phyloP scores from a whole-genome alignment of 192 early-diverging fungal genomes.

The Dissophora ornata region DNA sequence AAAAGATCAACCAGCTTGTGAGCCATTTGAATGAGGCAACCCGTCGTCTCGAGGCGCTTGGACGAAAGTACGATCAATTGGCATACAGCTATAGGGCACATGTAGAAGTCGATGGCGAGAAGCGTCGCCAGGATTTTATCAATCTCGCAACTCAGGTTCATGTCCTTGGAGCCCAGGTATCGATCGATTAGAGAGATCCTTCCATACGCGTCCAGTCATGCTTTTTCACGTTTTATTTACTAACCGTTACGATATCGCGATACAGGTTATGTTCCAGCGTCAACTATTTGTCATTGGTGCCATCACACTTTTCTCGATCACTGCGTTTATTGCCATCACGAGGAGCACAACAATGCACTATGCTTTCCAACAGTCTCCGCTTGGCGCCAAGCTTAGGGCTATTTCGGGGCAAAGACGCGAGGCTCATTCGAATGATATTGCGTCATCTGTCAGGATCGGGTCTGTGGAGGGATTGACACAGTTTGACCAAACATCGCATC shows the following conservation, averaged over 20 bases:
- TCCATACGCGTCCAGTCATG: not conserved
- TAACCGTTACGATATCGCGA: not conserved
- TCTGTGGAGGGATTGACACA: conserved; percentile 36
- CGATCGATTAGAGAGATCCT: too few species aligned
- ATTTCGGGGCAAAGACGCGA: conserved; percentile 29
- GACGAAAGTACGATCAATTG: conserved; percentile 61
- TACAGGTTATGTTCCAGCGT: conserved; percentile 58
- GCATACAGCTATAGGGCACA: conserved; percentile 52
- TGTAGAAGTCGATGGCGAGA: conserved; percentile 55
- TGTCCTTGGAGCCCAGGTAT: conserved; percentile 60
- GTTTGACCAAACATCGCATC: conserved; percentile 34
- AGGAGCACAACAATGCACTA: conserved; percentile 56
- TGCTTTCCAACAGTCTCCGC: conserved; percentile 42
- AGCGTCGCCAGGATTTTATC: conserved; percentile 52
- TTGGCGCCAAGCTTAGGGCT: conserved; percentile 42
- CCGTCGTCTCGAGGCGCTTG: conserved; percentile 71
- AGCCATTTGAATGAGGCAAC: conserved; percentile 74
- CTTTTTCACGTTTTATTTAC: not conserved
- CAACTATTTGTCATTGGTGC: conserved; percentile 53
- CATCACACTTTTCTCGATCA: conserved; percentile 45
- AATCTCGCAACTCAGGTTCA: conserved; percentile 58
- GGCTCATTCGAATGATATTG: not conserved
- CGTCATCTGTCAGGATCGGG: conserved; percentile 37
- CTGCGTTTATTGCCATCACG: conserved; percentile 56
- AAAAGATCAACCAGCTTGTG: conserved; percentile 72